Base-by-base conservation (phyloP, 192 early-diverging fungal genomes). In the Gryganskiella cystojenkinii region DNA sequence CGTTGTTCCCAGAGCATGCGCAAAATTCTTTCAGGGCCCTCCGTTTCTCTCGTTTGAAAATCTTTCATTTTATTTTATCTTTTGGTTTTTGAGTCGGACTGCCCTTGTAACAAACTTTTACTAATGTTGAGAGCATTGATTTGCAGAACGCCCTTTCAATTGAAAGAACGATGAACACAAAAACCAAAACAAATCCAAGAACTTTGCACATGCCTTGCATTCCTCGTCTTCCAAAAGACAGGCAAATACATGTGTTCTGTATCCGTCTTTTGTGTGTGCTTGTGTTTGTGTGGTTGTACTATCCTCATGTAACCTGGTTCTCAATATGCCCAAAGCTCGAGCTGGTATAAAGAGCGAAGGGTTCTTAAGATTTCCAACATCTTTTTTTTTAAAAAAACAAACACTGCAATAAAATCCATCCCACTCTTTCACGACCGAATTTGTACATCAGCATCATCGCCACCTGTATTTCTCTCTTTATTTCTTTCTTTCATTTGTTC, bases 371-470 rank as follows among this genome's bases (percentile, higher is more conserved):
- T n/a, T n/a, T n/a, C n/a, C n/a, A n/a, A n/a, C n/a, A n/a, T n/a
- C n/a, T n/a, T n/a, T n/a, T n/a, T n/a, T n/a, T n/a, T n/a, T n/a
- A n/a, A n/a, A n/a, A n/a, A n/a, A n/a, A n/a, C n/a, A n/a, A n/a
- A n/a, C n/a, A n/a, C n/a, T n/a, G n/a, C n/a, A n/a, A n/a, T n/a
- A n/a, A n/a, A n/a, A n/a, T n/a, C n/a, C n/a, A n/a, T n/a, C n/a
- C n/a, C n/a, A n/a, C n/a, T n/a, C n/a, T n/a, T n/a, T n/a, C n/a
- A n/a, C n/a, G n/a, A n/a, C n/a, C n/a, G n/a, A n/a, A n/a, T n/a
- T n/a, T n/a, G n/a, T n/a, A n/a, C 57, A 22, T 47, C 66, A 45
- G n/a, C 19, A 47, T 22, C 61, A 30, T 43, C 30, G 31, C 56
- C 34, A 20, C 56, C 43, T 14, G 3, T 17, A 11, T 42, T 44